phyloP scores from a whole-genome alignment of 106 monocot genomes.

The Amphibolis antarctica region DNA sequence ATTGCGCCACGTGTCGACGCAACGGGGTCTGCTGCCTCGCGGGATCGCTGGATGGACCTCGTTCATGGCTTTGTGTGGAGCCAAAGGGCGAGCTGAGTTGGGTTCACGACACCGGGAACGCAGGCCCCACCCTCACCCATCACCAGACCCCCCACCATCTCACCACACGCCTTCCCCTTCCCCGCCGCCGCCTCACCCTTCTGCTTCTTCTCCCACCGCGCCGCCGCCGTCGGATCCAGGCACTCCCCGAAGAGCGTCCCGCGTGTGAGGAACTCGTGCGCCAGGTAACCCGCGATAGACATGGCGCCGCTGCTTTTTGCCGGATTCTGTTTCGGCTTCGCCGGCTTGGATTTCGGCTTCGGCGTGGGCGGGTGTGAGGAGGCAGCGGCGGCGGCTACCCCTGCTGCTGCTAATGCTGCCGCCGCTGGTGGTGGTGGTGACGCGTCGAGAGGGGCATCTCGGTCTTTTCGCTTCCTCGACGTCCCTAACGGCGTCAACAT shows the following conservation, averaged over 20 bases:
- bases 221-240: constrained; percentile 1
- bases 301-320: constrained; percentile 9
- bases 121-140: too few relatives aligned
- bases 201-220: background rate
- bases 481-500: constrained; percentile 7
- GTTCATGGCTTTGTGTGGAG: too few relatives aligned
- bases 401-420: background rate
- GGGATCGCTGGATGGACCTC: too few relatives aligned
- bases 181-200: background rate
- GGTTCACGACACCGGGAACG: too few relatives aligned
- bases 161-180: too few relatives aligned
- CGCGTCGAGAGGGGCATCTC: constrained; percentile 10
- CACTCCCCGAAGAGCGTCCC: constrained; percentile 44
- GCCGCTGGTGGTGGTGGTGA: background rate
- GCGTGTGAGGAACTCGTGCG: constrained; percentile 74
- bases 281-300: constrained; percentile 73
- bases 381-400: too few relatives aligned
- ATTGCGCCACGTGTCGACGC: too few relatives aligned
- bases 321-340: constrained; percentile 5
- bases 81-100: too few relatives aligned
- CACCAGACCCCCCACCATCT: too few relatives aligned
- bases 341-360: constrained; percentile 10
- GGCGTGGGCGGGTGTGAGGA: background rate
- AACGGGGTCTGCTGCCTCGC: too few relatives aligned
- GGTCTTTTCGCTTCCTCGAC: constrained; percentile 55